Base-by-base conservation (phyloP, 2,329 filamentous ascomycete genomes). In the Aspergillus carbonarius region DNA sequence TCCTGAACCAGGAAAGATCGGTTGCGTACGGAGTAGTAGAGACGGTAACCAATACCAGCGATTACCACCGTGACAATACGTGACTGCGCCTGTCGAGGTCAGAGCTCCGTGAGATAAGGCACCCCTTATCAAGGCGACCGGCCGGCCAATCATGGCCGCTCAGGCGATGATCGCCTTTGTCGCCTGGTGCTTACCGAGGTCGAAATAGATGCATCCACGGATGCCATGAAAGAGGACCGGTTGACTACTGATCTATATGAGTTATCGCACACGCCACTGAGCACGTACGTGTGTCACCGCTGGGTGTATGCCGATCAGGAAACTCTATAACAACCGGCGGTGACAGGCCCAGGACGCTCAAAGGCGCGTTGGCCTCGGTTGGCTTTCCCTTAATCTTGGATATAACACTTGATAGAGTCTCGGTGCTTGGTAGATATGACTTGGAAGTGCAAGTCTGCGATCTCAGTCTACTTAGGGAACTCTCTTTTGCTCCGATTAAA, bases 101-200 rank as follows among this genome's bases (percentile, higher is more conserved):
- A 30, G 44, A 48, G 44, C 44, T 48, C 44, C 25, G 51, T 32
- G 32, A 54, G 51, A 54, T 54, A 54, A 54, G 51, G 34, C 51
- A 25, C 20, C 37, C 40, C 51, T 54, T 54, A 54, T 54, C 51
- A 54, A 40, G 37, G 37, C 25, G n/a, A 25, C 12, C n/a, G n/a
- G 9, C 9, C 23, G 9, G 44, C 44, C 44, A 48, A 48, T 48
- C 44, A 30, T 17, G 25, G 15, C 12, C 23, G 15, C 9, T 17
- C 44, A 30, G 15, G 23, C 25, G 27, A 48, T 32, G 44, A 30
- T 48, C 44, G n/a, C 27, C 25, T 30, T 48, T 48, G 44, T 48
- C 44, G 25, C 44, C 44, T 48, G 44, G 27, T 30, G 44, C 44
- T 48, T 48, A 48, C 44, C 44, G 44, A 48, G 25, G 44, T 48